Conservation (phyloP, 441 rosid genomes). For the Euphorbia celastroides region DNA sequence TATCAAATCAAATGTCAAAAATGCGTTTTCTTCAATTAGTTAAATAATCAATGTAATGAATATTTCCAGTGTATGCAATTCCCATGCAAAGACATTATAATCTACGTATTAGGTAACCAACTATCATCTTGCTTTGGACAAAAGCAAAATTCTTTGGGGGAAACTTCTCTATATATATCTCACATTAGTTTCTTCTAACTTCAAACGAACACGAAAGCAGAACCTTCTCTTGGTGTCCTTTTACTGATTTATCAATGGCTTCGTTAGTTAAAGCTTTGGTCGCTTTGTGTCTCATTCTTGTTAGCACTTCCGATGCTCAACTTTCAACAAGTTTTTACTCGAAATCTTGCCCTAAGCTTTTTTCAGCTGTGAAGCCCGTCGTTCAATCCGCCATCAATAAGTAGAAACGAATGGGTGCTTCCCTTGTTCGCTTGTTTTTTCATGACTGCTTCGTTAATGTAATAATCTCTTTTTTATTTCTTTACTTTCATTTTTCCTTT, state of each 20-base stretch:
- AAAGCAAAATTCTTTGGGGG: slow-evolving; percentile 12
- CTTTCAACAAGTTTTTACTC: slow-evolving; percentile 64
- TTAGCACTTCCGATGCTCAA: slow-evolving; percentile 46
- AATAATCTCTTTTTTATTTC: slow-evolving; percentile 9
- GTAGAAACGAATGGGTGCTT: slow-evolving; percentile 71
- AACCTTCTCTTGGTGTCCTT: neutral
- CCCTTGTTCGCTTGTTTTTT: slow-evolving; percentile 78
- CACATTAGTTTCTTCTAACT: slow-evolving; percentile 10
- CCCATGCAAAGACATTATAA: slow-evolving; percentile 31
- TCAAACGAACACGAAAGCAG: slow-evolving; percentile 11
- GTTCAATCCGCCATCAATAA: slow-evolving; percentile 49
- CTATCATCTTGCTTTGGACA: slow-evolving; percentile 17
- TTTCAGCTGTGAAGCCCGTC: slow-evolving; percentile 37
- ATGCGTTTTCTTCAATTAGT: neutral
- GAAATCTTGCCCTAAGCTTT: slow-evolving; percentile 51
- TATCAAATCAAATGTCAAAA: neutral
- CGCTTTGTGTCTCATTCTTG: slow-evolving; percentile 27
- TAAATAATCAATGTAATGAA: neutral
- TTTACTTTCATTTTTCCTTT: too few relatives aligned
- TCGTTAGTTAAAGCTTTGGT: slow-evolving; percentile 18
- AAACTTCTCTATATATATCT: slow-evolving; percentile 36
- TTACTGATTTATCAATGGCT: slow-evolving; percentile 22
- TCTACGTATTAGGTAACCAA: slow-evolving; percentile 76
- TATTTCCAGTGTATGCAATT: neutral
- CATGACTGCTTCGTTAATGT: slow-evolving; percentile 87